Conservation (phyloP, 2,329 filamentous ascomycete genomes). For the Fusarium virguliforme region DNA sequence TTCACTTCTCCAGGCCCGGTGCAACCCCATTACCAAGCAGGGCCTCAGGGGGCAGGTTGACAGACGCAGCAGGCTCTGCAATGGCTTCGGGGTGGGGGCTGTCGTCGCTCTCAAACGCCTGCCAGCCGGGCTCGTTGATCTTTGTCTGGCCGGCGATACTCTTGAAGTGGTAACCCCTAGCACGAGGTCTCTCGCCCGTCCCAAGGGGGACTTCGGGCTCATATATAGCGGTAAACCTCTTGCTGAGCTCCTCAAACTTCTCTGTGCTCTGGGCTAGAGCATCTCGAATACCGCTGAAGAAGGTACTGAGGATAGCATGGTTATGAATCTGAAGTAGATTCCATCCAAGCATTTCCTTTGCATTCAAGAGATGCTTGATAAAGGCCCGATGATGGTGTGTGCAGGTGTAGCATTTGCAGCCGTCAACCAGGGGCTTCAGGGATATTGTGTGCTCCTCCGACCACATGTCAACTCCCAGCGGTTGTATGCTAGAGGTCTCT, state of each 20-base stretch:
- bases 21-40: slow-evolving; percentile 64
- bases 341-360: slow-evolving; percentile 98
- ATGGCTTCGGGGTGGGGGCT: slow-evolving; percentile 36
- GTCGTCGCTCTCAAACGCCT: slow-evolving; percentile 62
- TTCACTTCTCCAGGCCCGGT: slow-evolving; percentile 70
- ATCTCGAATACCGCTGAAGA: slow-evolving; percentile 80
- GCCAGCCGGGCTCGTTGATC: slow-evolving; percentile 79
- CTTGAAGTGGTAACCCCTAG: slow-evolving; percentile 87
- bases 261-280: slow-evolving; percentile 72
- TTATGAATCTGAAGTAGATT: slow-evolving; percentile 94
- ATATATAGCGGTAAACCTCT: slow-evolving; percentile 70
- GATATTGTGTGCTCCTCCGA: slow-evolving; percentile 72
- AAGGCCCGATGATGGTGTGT: slow-evolving; percentile 88
- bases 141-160: slow-evolving; percentile 75
- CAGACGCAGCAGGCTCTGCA: slow-evolving; percentile 42
- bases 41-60: slow-evolving; percentile 56
- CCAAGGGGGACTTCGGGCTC: slow-evolving; percentile 80
- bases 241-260: slow-evolving; percentile 71
- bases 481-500: slow-evolving; percentile 46
- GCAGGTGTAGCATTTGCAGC: slow-evolving; percentile 88
- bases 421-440: slow-evolving; percentile 72
- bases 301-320: slow-evolving; percentile 78
- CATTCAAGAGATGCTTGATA: slow-evolving; percentile 86
- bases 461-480: slow-evolving; percentile 88
- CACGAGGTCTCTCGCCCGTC: slow-evolving; percentile 83